These are phyloP conservation scores for Massospora cicadina DNA, from an alignment of 371 early-diverging fungal genomes.

Conservation along the genomic window DNA sequence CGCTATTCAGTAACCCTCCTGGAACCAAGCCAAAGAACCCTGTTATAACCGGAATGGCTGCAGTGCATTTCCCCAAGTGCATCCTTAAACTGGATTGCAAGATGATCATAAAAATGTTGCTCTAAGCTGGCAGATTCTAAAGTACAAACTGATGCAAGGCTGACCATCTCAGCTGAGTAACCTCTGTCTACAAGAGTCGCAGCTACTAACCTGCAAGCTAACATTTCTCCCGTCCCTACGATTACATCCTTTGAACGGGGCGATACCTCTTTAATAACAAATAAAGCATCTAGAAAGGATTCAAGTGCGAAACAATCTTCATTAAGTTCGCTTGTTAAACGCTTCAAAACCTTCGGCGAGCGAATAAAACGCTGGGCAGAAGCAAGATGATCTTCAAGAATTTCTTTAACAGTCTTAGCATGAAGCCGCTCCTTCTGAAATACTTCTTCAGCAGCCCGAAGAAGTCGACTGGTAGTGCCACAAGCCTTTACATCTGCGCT, in stretches of 20 bases:
- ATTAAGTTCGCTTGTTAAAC: conserved; percentile 35
- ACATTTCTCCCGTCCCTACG: conserved; percentile 83
- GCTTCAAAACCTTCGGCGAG: conserved; percentile 26
- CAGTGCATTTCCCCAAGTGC: conserved; percentile 37
- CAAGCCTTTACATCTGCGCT: conserved; percentile 56
- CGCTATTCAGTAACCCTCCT: conserved; percentile 69
- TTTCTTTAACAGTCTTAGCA: conserved; percentile 46
- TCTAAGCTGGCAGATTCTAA: conserved; percentile 59
- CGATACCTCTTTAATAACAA: conserved; percentile 90
- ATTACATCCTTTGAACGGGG: conserved; percentile 89
- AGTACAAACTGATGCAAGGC: conserved; percentile 57
- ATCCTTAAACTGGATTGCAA: conserved; percentile 45
- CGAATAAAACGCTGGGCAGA: conserved; percentile 41
- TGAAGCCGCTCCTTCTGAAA: conserved; percentile 34
- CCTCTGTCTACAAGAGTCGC: conserved; percentile 59
- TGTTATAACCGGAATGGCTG: conserved; percentile 74
- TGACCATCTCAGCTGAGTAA: conserved; percentile 66
- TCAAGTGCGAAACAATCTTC: conserved; percentile 57
- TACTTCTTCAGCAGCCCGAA: conserved; percentile 53
- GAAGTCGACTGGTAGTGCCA: conserved; percentile 54
- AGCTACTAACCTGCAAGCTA: conserved; percentile 78
- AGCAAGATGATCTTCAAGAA: conserved; percentile 61
- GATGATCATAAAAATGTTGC: conserved; percentile 83
- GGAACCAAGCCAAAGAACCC: conserved; percentile 94
- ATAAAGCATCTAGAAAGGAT: conserved; percentile 81